These are phyloP conservation scores for Candida andamanensis DNA, from an alignment of 805 yeast species.

Conservation along the genomic window DNA sequence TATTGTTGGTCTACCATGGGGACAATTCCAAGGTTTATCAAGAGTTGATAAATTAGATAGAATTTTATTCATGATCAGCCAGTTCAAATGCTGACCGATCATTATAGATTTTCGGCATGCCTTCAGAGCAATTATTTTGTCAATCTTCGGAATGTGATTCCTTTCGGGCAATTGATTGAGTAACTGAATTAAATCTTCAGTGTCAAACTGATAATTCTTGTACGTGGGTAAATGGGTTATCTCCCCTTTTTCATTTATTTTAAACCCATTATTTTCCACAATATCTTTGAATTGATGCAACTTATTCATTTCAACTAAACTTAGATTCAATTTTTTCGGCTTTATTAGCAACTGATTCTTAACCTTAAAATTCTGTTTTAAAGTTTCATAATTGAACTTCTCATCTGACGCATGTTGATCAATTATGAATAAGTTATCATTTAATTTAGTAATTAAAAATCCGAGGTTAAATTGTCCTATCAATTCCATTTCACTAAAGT, in stretches of 20 bases:
- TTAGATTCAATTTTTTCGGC: slow-evolving; percentile 58
- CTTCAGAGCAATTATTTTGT: slow-evolving; percentile 86
- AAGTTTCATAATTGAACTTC: slow-evolving; percentile 77
- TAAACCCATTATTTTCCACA: slow-evolving; percentile 76
- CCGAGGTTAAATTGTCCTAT: slow-evolving; percentile 97
- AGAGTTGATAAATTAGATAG: slow-evolving; percentile 63
- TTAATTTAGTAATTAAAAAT: slow-evolving; percentile 69
- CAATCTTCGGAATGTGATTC: slow-evolving; percentile 51
- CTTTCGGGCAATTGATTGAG: slow-evolving; percentile 36
- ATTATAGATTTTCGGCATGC: slow-evolving; percentile 92
- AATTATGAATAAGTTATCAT: slow-evolving; percentile 68
- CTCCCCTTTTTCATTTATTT: slow-evolving; percentile 41
- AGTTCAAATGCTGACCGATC: slow-evolving; percentile 74
- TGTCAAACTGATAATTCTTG: slow-evolving; percentile 61
- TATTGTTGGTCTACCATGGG: slow-evolving; percentile 98
- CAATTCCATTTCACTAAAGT: slow-evolving; percentile 69
- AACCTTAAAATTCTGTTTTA: slow-evolving; percentile 48
- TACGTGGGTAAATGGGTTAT: slow-evolving; percentile 69
- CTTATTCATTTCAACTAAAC: slow-evolving; percentile 71
- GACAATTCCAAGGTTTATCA: slow-evolving; percentile 95
- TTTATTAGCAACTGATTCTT: slow-evolving; percentile 62
- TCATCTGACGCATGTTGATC: slow-evolving; percentile 99
- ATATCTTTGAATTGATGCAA: slow-evolving; percentile 55
- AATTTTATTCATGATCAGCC: slow-evolving; percentile 58
- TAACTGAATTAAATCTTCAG: slow-evolving; percentile 71